Evolutionary conservation across 805 yeast species (phyloP).

Genomic region (Suhomyces sp.): DNA sequence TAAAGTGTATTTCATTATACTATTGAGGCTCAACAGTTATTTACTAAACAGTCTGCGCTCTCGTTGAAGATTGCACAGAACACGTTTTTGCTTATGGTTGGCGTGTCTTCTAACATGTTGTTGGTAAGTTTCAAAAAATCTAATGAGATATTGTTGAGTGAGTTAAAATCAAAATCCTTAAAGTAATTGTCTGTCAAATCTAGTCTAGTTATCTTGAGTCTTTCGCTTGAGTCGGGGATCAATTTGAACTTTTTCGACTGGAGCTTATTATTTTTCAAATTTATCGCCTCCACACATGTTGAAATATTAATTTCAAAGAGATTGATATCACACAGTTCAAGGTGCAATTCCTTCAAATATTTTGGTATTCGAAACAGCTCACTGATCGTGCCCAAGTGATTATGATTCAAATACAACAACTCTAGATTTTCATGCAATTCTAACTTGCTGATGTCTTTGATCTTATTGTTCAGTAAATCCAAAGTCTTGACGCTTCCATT

Average conservation of each 20-base stretch:
- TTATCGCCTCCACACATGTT: background rate
- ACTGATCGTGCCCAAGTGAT: conserved; percentile 2
- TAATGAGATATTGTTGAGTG: background rate
- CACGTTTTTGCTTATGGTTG: conserved; percentile 1
- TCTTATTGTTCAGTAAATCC: conserved; percentile 5
- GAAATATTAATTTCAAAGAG: background rate
- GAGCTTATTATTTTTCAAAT: conserved; percentile 7
- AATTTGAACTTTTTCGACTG: conserved; percentile 4
- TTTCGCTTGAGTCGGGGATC: background rate
- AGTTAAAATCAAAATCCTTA: conserved; percentile 5
- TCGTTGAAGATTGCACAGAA: conserved; percentile 7
- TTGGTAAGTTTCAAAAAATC: conserved; percentile 6
- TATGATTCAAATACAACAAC: conserved; percentile 2
- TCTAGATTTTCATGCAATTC: conserved; percentile 1
- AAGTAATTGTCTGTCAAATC: conserved; percentile 9
- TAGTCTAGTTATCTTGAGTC: background rate
- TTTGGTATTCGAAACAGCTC: conserved; percentile 3
- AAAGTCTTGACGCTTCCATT: background rate
- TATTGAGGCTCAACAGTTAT: background rate
- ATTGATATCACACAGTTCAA: conserved; percentile 5
- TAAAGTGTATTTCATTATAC: too few species aligned
- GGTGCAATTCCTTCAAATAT: background rate
- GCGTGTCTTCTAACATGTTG: conserved; percentile 9
- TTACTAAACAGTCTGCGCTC: conserved; percentile 3
- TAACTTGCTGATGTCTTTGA: conserved; percentile 1